Evolutionary conservation across 805 yeast genomes (phyloP), one percentile per base, ranked within the genome.

Genomic region (Saccharomycopsis vini): DNA sequence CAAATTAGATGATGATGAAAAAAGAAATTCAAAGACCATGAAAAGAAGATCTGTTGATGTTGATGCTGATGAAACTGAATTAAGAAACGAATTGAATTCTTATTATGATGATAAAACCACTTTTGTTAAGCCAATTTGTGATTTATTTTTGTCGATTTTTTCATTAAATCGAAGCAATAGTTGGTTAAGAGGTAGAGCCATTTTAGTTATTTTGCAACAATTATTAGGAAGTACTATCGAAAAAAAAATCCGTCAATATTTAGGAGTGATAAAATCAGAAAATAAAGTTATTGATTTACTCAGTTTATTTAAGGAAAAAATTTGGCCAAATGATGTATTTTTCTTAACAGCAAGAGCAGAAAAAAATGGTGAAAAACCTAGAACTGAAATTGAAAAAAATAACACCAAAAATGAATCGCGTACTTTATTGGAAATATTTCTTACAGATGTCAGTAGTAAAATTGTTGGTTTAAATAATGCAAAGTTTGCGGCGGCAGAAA

Each of bases 161-260:
- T 77, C 83, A 24, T 60, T 85, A 19, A 73, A 76, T 43, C 68
- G 66, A 38, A 69, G 83, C 1, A 77, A 76, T 38, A 75, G 77
- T 38, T 86, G 95, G 95, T 61, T 89, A 1, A 66, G 95, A 42
- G 97, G 95, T 0, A 67, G 88, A 36, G 95, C 96, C 0, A 67
- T 87, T 6, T 70, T 88, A 31, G 77, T 87, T 4, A 75, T 89
- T 3, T 62, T 89, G 42, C 96, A 88, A 59, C 95, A 87, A 57
- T 60, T 89, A 1, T 68, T 89, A 31, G 97, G 97, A 0, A 83
- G 90, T 2, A 82, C 96, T 0, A 80, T 89, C 41, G 96, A 89
- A 56, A 79, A 77, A 56, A 75, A 73, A 43, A 69, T 77, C 3
- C 62, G 79, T 33, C 72, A 67, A 9, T 52, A 48, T 35, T 36